Evolutionary conservation across 306 rosid genomes (phyloP), one percentile per base, ranked within the genome.

Genomic region (Prunus mongolica): DNA sequence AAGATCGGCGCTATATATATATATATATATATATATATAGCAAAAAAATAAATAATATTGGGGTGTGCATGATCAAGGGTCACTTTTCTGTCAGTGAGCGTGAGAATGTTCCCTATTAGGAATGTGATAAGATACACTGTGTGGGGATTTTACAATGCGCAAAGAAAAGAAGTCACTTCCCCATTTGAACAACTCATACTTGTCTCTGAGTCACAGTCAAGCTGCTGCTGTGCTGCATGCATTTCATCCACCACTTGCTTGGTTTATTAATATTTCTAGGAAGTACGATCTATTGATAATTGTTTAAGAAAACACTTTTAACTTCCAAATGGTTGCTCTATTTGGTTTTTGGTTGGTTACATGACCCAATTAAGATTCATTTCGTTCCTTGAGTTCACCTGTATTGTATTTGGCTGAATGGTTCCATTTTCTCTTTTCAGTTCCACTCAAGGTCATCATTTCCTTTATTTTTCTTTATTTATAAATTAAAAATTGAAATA

Each of bases 61-160:
- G 76, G 3, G 19, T 61, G 80, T 87, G 89, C 55, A 73, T 74
- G 88, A 89, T 91, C 90, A 77, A 84, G 85, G 82, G 88, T 84
- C 88, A 76, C 71, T 38, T 79, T 68, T 89, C 74, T 89, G 94
- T 90, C 93, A 93, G 92, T 67, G 75, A 83, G 96, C 90, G 89
- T 92, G 95, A 83, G 91, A 89, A 89, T 88, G 91, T 83, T 86
- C 79, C 83, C 72, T 34, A 15, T 12, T 41, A 14, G 32, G 19
- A 62, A 72, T 67, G 25, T 51, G 72, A 82, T 38, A 38, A 38
- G 44, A 38, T 38, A 38, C 44, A 38, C 41, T 34, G 41, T 41
- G 8, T 5, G 54, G 32, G 19, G 14, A 44, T 44, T 66, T 22
- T 65, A 8, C 49, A 65, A 10, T 1, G 51, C 18, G 3, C 30